phyloP scores from a whole-genome alignment of 2,329 filamentous ascomycete species.

The Claviceps arundinis region DNA sequence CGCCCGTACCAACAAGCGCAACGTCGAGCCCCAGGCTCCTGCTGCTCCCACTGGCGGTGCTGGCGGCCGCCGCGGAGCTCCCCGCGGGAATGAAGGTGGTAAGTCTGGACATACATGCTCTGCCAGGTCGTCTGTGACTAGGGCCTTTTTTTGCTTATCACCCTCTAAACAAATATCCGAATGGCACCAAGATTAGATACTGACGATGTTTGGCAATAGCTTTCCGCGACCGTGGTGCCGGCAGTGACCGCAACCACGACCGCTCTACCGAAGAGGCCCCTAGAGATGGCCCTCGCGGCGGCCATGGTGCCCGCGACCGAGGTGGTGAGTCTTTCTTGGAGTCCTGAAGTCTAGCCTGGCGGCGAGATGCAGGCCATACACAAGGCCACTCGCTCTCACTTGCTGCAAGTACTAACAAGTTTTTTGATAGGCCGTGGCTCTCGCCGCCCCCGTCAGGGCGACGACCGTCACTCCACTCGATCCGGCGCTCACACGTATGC shows the following conservation, averaged over 20 bases:
- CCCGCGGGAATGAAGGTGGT: slow-evolving; percentile 79
- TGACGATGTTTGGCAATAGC: slow-evolving; percentile 34
- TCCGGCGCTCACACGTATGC: slow-evolving; percentile 31
- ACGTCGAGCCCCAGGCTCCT: slow-evolving; percentile 63
- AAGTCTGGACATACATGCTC: slow-evolving; percentile 23
- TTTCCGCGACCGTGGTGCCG: slow-evolving; percentile 79
- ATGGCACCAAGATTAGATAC: not conserved
- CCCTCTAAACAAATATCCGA: not conserved
- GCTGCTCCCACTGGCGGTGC: slow-evolving; percentile 40
- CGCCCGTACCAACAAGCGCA: slow-evolving; percentile 69
- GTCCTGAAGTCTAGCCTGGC: slow-evolving; percentile 14
- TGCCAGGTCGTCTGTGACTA: too few relatives aligned
- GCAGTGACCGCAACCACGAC: slow-evolving; percentile 68
- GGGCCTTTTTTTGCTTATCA: not conserved
- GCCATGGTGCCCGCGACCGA: slow-evolving; percentile 49
- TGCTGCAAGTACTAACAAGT: not conserved
- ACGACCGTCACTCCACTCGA: slow-evolving; percentile 42
- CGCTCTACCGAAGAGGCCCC: slow-evolving; percentile 60
- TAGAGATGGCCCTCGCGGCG: slow-evolving; percentile 43
- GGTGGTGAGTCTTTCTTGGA: slow-evolving; percentile 33
- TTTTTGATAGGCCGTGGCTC: slow-evolving; percentile 35
- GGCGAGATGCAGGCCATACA: not conserved
- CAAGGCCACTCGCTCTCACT: not conserved
- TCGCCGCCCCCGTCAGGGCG: slow-evolving; percentile 37
- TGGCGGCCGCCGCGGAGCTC: slow-evolving; percentile 40